These are phyloP conservation scores for Medicago arabica DNA, from an alignment of 306 rosid species.

Conservation along the genomic window DNA sequence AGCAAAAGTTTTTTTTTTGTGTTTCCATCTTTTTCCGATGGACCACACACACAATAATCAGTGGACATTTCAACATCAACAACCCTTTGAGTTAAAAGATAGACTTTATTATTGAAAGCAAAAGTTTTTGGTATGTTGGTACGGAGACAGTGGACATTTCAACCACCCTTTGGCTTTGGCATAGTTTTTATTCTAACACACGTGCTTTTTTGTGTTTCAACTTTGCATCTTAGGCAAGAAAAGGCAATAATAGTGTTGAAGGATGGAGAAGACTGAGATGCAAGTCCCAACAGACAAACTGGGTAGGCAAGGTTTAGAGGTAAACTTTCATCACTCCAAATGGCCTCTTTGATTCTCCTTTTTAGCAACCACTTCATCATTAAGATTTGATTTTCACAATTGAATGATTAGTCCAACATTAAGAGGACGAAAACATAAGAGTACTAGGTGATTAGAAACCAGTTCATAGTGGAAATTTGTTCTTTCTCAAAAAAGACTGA, in stretches of 20 bases:
- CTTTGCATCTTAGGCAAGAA: not conserved
- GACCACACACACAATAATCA: too few relatives aligned
- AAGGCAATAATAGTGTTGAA: constrained; percentile 7
- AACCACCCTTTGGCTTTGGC: too few relatives aligned
- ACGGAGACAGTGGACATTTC: not conserved
- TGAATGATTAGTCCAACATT: not conserved
- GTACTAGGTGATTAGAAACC: too few relatives aligned
- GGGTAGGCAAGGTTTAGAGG: constrained; percentile 83
- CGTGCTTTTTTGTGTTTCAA: not conserved
- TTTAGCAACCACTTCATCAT: not conserved
- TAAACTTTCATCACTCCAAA: constrained; percentile 6
- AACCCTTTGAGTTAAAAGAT: too few relatives aligned
- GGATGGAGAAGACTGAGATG: constrained; percentile 47
- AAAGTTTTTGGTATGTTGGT: not conserved
- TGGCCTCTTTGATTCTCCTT: not conserved
- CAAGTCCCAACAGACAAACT: constrained; percentile 65
- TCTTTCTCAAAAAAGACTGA: too few relatives aligned
- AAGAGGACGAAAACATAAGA: too few relatives aligned
- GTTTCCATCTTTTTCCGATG: too few relatives aligned
- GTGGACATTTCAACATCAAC: too few relatives aligned
- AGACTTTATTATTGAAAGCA: not conserved
- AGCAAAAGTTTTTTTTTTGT: too few relatives aligned
- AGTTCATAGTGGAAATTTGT: too few relatives aligned
- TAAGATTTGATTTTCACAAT: not conserved
- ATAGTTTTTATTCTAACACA: not conserved